Evolutionary conservation across 805 yeast species (phyloP), one percentile per base, ranked within the genome.

Genomic region (Saturnispora sanitii): DNA sequence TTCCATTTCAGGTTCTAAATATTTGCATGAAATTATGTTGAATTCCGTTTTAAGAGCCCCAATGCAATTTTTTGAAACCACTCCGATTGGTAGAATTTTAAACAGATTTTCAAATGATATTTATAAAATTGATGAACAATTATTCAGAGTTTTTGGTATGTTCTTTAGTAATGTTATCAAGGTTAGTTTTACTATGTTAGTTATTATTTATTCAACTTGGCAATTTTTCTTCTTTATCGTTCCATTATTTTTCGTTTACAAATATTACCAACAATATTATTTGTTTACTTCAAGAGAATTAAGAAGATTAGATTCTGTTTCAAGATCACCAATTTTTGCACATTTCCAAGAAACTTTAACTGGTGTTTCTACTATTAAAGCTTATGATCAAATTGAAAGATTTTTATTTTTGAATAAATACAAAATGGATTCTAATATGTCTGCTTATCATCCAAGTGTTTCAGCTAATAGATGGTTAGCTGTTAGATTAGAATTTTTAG

Each of bases 401-500:
- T 83, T 83, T 55, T 64, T 62, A 33, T 75, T 67, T 50, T 68
- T 82, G 58, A 82, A 82, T 56, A 74, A 75, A 54, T 64, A 73
- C 31, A 75, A 83, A 56, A 73, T 88, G 52, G 97, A 92, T 56
- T 74, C 73, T 53, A 90, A 92, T 58, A 77, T 90, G 82, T 73
- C 82, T 52, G 97, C 97, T 0, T 86, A 75, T 55, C 94, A 86
- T 68, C 96, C 96, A 22, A 73, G 95, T 9, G 77, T 87, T 43
- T 82, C 84, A 57, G 88, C 96, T 11, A 92, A 94, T 60, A 77
- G 99, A 65, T 92, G 99, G 99, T 73, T 92, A 46, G 96, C 97
- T 8, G 95, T 86, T 9, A 74, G 99, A 55, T 70, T 92, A 45
- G 97, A 94, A 61, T 79, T 84, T 48, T 67, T 92, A 49, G 97